Evolutionary conservation across 495 filamentous ascomycete species (phyloP).

Genomic region (Collariella sp.): DNA sequence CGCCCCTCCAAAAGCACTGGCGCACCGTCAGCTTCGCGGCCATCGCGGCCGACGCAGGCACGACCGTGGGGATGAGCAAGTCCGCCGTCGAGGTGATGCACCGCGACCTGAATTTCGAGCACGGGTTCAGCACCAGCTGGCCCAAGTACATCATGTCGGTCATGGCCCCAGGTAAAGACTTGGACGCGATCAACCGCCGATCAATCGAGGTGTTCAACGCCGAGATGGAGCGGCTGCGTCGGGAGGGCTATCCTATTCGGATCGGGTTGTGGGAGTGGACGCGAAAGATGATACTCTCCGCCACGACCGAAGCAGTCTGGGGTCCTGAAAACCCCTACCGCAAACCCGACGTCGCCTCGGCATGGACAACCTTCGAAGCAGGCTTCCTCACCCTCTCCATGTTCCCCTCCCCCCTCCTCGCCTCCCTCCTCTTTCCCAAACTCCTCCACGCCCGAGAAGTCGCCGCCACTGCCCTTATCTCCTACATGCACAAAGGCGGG

Average conservation of each 20-base stretch:
- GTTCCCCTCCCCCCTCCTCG: constrained; percentile 8
- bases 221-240: constrained; percentile 10
- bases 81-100: constrained; percentile 10
- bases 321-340: constrained; percentile 18
- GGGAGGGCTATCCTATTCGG: background rate
- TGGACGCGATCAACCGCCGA: constrained; percentile 17
- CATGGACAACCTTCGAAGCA: constrained; percentile 17
- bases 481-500: constrained; percentile 14
- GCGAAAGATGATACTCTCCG: constrained; percentile 4
- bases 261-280: constrained; percentile 13
- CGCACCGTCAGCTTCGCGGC: constrained; percentile 15
- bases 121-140: constrained; percentile 11
- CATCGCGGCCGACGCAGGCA: background rate
- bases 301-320: constrained; percentile 17
- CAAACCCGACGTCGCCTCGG: constrained; percentile 10
- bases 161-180: constrained; percentile 11
- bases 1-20: constrained; percentile 15
- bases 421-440: constrained; percentile 8
- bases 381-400: constrained; percentile 16
- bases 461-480: constrained; percentile 13
- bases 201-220: constrained; percentile 12
- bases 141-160: constrained; percentile 7
- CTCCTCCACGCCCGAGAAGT: constrained; percentile 12
- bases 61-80: constrained; percentile 15
- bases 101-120: constrained; percentile 5